Conservation (phyloP, 768 basidiomycete genomes). For the Coprinellus micaceus region DNA sequence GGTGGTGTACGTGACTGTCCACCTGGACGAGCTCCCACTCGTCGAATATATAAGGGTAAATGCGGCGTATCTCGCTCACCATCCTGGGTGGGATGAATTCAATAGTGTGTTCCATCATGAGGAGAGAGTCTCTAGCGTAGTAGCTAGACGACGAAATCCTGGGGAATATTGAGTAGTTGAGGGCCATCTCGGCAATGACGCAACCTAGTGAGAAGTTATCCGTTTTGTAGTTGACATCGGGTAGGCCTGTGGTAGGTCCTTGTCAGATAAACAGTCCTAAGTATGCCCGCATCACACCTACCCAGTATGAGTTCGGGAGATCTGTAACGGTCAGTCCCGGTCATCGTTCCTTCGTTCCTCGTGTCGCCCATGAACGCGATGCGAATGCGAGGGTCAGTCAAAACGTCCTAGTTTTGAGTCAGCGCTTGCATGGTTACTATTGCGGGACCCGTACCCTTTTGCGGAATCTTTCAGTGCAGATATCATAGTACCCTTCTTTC, state of each 20-base stretch:
- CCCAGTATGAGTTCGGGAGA: background rate
- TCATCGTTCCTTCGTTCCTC: background rate
- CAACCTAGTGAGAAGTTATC: background rate
- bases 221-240: background rate
- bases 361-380: background rate
- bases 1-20: too few species aligned
- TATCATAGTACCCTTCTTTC: background rate
- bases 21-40: too few species aligned
- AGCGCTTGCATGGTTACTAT: too few species aligned
- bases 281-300: too few species aligned
- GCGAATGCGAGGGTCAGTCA: background rate
- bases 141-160: background rate
- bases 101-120: background rate
- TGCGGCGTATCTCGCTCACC: too few species aligned
- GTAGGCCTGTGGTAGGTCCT: background rate
- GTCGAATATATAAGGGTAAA: too few species aligned
- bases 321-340: background rate
- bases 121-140: background rate
- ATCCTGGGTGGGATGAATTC: background rate
- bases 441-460: background rate
- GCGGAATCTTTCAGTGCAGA: background rate
- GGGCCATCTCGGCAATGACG: background rate
- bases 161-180: background rate
- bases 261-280: too few species aligned
- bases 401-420: too few species aligned